Base-by-base conservation (phyloP, 805 yeast species). In the Saccharomyces paradoxus region DNA sequence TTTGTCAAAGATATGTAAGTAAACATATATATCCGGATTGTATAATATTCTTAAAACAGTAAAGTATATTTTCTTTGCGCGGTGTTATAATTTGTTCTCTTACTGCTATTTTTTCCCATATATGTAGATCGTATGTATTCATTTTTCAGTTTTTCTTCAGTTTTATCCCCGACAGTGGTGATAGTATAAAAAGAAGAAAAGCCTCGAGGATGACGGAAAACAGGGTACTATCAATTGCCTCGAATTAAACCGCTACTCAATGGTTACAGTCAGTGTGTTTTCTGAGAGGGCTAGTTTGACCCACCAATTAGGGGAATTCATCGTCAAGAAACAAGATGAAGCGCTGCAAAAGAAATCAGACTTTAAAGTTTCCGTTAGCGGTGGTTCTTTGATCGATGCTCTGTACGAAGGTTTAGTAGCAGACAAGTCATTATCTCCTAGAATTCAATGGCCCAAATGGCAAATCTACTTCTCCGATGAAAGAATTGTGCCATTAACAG, bases 381-480 rank as follows among this genome's bases (percentile, higher is more conserved):
- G 98, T 46, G 98, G 98, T 1, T 88, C 96, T 9, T 77, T 90
- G 62, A 89, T 91, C 29, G 84, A 86, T 61, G 89, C 84, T 1
- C 59, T 76, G 46, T 78, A 80, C 56, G 74, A 77, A 49, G 92
- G 89, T 2, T 76, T 90, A 58, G 78, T 89, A 53, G 81, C 80
- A 58, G 79, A 87, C 67, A 53, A 69, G 26, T 73, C 71, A 13
- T 66, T 78, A 46, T 71, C 76, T 1, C 54, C 69, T 1, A 62
- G 75, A 55, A 77, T 84, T 30, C 71, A 81, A 63, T 87, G 95
- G 92, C 69, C 73, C 41, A 77, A 82, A 61, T 87, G 96, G 95
- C 81, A 81, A 56, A 83, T 91, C 12, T 91, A 77, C 73, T 89
- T 91, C 71, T 84, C 91, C 60, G 98, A 91, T 67, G 98, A 91